Conservation (phyloP, 2,329 filamentous ascomycete species). For the Cordyceps militaris region DNA sequence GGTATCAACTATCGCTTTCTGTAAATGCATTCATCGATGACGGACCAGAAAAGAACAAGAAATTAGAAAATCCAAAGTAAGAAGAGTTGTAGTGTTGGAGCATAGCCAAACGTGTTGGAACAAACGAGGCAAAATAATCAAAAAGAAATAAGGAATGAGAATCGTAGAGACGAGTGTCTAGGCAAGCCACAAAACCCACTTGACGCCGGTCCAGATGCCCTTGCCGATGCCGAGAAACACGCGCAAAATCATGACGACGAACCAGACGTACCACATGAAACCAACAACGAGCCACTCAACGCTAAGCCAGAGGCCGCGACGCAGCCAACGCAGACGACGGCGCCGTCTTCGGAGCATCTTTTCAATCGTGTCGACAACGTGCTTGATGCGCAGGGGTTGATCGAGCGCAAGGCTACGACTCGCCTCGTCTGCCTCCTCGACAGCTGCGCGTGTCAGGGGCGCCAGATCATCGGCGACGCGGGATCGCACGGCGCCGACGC, state of each 20-base stretch:
- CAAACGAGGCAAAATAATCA: not conserved
- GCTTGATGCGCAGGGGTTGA: slow-evolving; percentile 73
- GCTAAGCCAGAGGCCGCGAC: slow-evolving; percentile 69
- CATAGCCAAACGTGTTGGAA: not conserved
- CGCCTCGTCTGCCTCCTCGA: slow-evolving; percentile 74
- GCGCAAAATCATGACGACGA: slow-evolving; percentile 72
- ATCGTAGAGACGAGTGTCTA: not conserved
- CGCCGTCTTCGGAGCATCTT: slow-evolving; percentile 65
- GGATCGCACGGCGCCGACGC: slow-evolving; percentile 40
- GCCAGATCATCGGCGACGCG: slow-evolving; percentile 47
- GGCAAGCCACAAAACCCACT: slow-evolving; percentile 72
- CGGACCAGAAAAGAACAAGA: not conserved
- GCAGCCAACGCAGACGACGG: slow-evolving; percentile 63
- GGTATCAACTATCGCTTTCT: slow-evolving; percentile 8
- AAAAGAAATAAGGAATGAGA: not conserved
- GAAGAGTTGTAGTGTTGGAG: not conserved
- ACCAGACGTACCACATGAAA: slow-evolving; percentile 92
- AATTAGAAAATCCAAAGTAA: not conserved
- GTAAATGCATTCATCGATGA: not conserved
- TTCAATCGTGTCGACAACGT: slow-evolving; percentile 70
- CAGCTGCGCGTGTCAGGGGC: slow-evolving; percentile 56
- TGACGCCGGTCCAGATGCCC: slow-evolving; percentile 51
- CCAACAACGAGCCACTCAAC: slow-evolving; percentile 85
- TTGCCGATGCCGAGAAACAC: slow-evolving; percentile 56
- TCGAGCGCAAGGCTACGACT: slow-evolving; percentile 67